phyloP scores from a whole-genome alignment of 805 yeast species.

The Kodamaea fukazawae region DNA sequence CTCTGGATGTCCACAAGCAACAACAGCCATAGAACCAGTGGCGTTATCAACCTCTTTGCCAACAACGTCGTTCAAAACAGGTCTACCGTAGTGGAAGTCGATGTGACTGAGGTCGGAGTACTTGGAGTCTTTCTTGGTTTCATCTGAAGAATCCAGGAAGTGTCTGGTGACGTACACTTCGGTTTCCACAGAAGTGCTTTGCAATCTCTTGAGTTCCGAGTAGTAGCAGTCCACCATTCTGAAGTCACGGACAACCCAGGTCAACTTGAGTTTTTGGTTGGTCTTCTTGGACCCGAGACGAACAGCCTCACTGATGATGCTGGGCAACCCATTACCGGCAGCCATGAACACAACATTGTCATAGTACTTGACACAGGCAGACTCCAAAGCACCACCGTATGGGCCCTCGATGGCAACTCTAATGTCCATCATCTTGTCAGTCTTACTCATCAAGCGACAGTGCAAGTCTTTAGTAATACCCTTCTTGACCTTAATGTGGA shows the following conservation, averaged over 20 bases:
- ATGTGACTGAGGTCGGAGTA: conserved; percentile 10
- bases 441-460: conserved; percentile 25
- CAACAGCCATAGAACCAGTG: conserved; percentile 46
- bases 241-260: conserved; percentile 62
- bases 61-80: conserved; percentile 42
- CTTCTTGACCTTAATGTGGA: conserved; percentile 49
- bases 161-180: conserved; percentile 31
- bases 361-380: conserved; percentile 27
- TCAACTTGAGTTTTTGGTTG: conserved; percentile 23
- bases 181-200: conserved; percentile 25
- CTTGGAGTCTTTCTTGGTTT: too few species aligned
- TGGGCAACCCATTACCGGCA: conserved; percentile 41
- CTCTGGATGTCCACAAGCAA: conserved; percentile 61
- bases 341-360: conserved; percentile 31
- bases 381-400: conserved; percentile 21
- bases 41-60: conserved; percentile 33
- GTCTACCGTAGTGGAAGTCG: conserved; percentile 33
- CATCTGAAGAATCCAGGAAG: neutral
- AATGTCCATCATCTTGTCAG: conserved; percentile 23
- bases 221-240: conserved; percentile 48
- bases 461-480: conserved; percentile 46
- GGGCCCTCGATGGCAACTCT: conserved; percentile 38
- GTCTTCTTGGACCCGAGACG: conserved; percentile 16
- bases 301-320: conserved; percentile 30
- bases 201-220: conserved; percentile 37